Conservation (phyloP, 2,329 filamentous ascomycete genomes). For the Aspergillus sp. region DNA sequence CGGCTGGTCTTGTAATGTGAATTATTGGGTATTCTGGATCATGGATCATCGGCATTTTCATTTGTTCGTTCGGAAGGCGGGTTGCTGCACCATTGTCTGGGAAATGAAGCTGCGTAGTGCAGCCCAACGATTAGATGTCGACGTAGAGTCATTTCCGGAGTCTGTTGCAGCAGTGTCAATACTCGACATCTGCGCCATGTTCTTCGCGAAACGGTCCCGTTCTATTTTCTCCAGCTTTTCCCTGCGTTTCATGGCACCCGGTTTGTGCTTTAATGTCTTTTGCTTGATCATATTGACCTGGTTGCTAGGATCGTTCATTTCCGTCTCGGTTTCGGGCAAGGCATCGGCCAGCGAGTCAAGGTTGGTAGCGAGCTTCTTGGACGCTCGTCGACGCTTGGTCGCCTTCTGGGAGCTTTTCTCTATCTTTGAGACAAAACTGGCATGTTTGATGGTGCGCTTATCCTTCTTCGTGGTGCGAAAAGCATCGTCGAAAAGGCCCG, state of each 20-base stretch:
- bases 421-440: constrained; percentile 73
- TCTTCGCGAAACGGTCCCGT: constrained; percentile 78
- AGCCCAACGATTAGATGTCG: constrained; percentile 67
- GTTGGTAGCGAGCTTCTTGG: constrained; percentile 74
- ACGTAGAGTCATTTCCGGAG: constrained; percentile 16
- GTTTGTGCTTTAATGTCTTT: constrained; percentile 70
- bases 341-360: constrained; percentile 77
- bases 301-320: constrained; percentile 43
- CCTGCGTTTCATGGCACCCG: constrained; percentile 79
- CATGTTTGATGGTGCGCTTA: constrained; percentile 79
- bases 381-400: constrained; percentile 64
- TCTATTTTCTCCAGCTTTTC: constrained; percentile 76
- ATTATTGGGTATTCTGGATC: not conserved
- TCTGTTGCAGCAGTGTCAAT: constrained; percentile 31
- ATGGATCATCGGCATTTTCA: constrained; percentile 14
- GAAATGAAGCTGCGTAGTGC: constrained; percentile 81
- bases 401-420: constrained; percentile 58
- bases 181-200: constrained; percentile 69
- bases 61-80: constrained; percentile 59
- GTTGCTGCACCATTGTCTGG: constrained; percentile 83
- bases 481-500: constrained; percentile 28
- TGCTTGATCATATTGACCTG: constrained; percentile 69
- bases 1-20: not conserved
- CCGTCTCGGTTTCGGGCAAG: constrained; percentile 61
- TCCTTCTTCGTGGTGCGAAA: constrained; percentile 77